These are phyloP conservation scores for Silene vulgaris DNA, from an alignment of 179 eudicot genomes.

Conservation along the genomic window DNA sequence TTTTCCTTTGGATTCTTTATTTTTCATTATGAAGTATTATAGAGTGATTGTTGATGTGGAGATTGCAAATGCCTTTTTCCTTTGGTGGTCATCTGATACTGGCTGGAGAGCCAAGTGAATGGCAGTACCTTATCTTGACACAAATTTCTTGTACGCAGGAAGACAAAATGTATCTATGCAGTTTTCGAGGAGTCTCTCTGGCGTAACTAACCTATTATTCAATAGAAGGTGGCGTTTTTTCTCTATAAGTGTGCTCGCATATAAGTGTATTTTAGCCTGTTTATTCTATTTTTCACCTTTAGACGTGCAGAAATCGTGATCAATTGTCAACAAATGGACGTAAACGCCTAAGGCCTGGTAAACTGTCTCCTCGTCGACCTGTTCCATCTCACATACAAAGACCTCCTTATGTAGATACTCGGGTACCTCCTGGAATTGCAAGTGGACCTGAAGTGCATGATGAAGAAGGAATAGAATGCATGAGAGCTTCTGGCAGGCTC, in stretches of 20 bases:
- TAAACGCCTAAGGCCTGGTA: constrained; percentile 67
- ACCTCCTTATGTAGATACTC: constrained; percentile 78
- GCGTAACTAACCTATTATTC: constrained; percentile 60
- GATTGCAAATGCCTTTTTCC: background rate
- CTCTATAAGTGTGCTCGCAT: background rate
- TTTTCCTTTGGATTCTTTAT: too few relatives aligned
- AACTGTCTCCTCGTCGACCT: constrained; percentile 68
- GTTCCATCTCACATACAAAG: constrained; percentile 66
- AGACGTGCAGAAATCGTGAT: constrained; percentile 46
- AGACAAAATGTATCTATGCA: constrained; percentile 50
- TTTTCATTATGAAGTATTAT: background rate
- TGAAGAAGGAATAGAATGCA: constrained; percentile 67
- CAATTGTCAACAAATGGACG: constrained; percentile 42
- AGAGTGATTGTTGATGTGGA: background rate
- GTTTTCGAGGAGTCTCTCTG: constrained; percentile 50
- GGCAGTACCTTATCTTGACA: background rate
- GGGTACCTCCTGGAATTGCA: constrained; percentile 62
- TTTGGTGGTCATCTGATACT: background rate
- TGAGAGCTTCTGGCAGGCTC: constrained; percentile 92
- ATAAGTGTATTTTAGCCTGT: constrained; percentile 1
- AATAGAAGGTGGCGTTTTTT: constrained; percentile 47
- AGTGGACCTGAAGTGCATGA: constrained; percentile 79
- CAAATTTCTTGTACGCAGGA: constrained; percentile 35
- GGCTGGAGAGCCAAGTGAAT: background rate
- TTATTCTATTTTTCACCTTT: constrained; percentile 23